These are phyloP conservation scores for Chiua sp. DNA, from an alignment of 1,284 basidiomycete species.

Conservation along the genomic window DNA sequence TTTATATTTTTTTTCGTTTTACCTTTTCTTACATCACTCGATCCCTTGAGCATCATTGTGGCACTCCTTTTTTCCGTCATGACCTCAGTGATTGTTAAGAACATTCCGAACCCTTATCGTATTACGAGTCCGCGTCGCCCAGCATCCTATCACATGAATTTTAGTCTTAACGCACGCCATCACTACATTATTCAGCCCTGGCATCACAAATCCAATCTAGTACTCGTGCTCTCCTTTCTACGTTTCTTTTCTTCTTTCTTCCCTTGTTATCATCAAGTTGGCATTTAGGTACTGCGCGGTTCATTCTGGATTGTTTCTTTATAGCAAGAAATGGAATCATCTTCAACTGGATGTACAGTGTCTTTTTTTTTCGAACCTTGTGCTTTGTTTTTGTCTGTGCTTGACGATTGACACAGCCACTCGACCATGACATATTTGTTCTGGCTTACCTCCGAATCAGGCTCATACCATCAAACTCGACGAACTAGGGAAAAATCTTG, in stretches of 20 bases:
- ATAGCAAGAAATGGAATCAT: constrained; percentile 10
- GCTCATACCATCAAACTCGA: too few relatives aligned
- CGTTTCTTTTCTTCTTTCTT: neutral
- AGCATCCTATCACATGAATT: constrained; percentile 24
- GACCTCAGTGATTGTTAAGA: constrained; percentile 21
- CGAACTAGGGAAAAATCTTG: too few relatives aligned
- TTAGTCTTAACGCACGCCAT: constrained; percentile 14
- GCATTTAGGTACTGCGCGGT: constrained; percentile 17
- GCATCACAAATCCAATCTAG: constrained; percentile 36
- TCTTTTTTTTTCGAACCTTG: neutral
- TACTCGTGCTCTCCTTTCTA: constrained; percentile 16
- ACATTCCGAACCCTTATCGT: constrained; percentile 14
- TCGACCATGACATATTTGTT: too few relatives aligned
- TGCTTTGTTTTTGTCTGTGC: too few relatives aligned
- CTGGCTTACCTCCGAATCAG: too few relatives aligned
- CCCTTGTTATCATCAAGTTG: constrained; percentile 15
- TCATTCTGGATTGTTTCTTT: constrained; percentile 20
- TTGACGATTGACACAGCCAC: too few relatives aligned
- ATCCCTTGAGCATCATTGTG: constrained; percentile 3
- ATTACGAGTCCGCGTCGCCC: constrained; percentile 8
- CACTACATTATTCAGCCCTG: constrained; percentile 33
- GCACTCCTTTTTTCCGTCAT: neutral
- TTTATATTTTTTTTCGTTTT: neutral
- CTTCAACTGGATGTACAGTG: neutral
- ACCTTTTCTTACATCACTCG: neutral